Evolutionary conservation across 23 red algal genomes (phyloP), one percentile per base, ranked within the genome.

Genomic region (Gracilaria gracilis): DNA sequence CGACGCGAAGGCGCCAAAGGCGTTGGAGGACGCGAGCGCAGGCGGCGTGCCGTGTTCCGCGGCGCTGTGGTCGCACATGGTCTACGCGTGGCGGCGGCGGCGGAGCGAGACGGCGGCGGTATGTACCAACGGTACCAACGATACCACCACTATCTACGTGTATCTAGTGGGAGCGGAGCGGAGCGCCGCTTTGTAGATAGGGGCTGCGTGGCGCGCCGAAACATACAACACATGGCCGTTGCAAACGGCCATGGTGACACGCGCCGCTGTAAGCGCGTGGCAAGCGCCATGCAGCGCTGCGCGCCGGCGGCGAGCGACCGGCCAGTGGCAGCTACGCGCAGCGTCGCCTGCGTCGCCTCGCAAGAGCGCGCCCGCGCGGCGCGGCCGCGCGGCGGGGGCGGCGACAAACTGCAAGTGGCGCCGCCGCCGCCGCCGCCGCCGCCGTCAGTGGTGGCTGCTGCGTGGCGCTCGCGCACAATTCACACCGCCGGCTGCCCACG

Each of bases 1-100:
- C 23, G 61, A 48, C 21, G 82, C 82, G 36, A 86, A 86, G 3
- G 80, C 54, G 25, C 80, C 80, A 5, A 84, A 49, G 31, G 80
- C 28, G n/a, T n/a, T n/a, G 1, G 51, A 19, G 29, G 73, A 3
- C 0, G 73, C 36, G 77, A 57, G 49, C 49, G 25, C 24, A 9
- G 54, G 80, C 29, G 75, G 75, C 31, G 38, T 28, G 42, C 42
- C 42, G 9, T 14, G 36, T 12, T 40, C 19, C 2, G 55, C 25
- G 33, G 54, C 61, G 37, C 24, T 83, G 33, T 42, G 55, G 21
- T 17, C 37, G 53, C 23, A 36, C 55, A 65, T 25, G 50, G n/a
- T n/a, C n/a, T n/a, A n/a, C n/a, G n/a, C n/a, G n/a, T n/a, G n/a
- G n/a, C n/a, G n/a, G n/a, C n/a, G n/a, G n/a, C n/a, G n/a, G 13